These are phyloP conservation scores for Chaetomium sp. DNA, from an alignment of 2,329 filamentous ascomycete genomes.

Conservation along the genomic window DNA sequence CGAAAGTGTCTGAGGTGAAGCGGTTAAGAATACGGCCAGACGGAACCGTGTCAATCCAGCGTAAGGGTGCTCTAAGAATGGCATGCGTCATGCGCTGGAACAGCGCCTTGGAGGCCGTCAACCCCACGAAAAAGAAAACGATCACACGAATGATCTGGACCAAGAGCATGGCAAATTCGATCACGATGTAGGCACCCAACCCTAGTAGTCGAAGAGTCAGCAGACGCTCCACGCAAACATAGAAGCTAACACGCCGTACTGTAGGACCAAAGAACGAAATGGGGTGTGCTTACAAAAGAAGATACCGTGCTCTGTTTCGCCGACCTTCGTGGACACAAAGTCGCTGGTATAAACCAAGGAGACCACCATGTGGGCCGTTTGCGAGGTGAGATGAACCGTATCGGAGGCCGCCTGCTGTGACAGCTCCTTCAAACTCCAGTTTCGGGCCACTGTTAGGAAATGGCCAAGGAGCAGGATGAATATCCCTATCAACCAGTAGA, in stretches of 20 bases:
- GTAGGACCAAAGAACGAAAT: conserved; percentile 11
- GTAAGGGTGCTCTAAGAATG: conserved; percentile 35
- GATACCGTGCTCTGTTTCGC: conserved; percentile 13
- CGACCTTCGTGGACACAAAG: conserved; percentile 4
- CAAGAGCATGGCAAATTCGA: conserved; percentile 25
- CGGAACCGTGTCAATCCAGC: conserved; percentile 36
- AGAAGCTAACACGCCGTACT: background rate
- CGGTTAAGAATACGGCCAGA: conserved; percentile 38
- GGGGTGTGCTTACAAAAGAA: conserved; percentile 15
- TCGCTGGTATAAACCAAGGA: conserved; percentile 11
- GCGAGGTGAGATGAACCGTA: conserved; percentile 3
- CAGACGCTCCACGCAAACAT: background rate
- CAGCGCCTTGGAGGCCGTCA: conserved; percentile 27
- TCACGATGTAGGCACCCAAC: conserved; percentile 27
- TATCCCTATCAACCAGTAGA: conserved; percentile 26
- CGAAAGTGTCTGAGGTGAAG: conserved; percentile 35
- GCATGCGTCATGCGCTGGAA: conserved; percentile 31
- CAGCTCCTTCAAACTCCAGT: conserved; percentile 32
- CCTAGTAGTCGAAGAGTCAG: conserved; percentile 16
- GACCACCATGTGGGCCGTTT: conserved; percentile 6
- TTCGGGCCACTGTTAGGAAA: conserved; percentile 24
- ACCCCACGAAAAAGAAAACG: conserved; percentile 27
- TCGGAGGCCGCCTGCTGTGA: conserved; percentile 24
- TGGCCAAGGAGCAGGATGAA: conserved; percentile 24
- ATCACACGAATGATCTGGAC: conserved; percentile 23